Base-by-base conservation (phyloP, 208 protist species). In the Trypanosoma lewisi region DNA sequence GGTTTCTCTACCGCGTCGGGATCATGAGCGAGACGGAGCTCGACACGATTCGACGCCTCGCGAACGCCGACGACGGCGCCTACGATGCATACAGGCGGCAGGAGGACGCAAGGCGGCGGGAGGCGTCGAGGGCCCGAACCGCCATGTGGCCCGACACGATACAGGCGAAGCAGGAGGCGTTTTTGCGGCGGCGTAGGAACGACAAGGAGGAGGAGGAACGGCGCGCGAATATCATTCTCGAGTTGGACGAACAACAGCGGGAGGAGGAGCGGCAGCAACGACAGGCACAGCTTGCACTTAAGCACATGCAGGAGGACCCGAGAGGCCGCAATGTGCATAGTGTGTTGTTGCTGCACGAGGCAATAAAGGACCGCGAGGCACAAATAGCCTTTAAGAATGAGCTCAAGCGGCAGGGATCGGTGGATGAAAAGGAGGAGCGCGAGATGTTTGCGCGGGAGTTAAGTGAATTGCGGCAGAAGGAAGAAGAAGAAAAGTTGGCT, bases 1-100 rank as follows among this genome's bases (percentile, higher is more conserved):
- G 78, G 17, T 63, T 85, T 53, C 37, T 89, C 8, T 71, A 70
- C 19, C 80, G 76, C 53, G 77, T 89, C 14, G 77, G 77, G 11
- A 58, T 91, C 37, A 77, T 95, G 62, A 82, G 82, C 67, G 85
- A 95, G 30, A 74, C 80, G 37, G 84, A 91, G 52, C 77, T 95
- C 11, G 48, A 58, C 31, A 78, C 76, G 67, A 87, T 93, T 36
- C 82, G 75, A 17, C 75, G 72, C 14, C 70, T 95, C 17, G 75
- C 67, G 45, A 75, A 62, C 28, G 60, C 67, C 9, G 69, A 63
- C 30, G 62, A 65, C 6, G 63, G 59, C 5, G 39, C 45, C 1
- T 63, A 54, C 5, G 49, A 23, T n/a, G 74, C 66, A 33, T 52
- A 67, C 45, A 34, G 50, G 2, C 74, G 74, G 6, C 47, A 67